Evolutionary conservation across 371 early-diverging fungal species (phyloP).

Genomic region (Rhizopus delemar): DNA sequence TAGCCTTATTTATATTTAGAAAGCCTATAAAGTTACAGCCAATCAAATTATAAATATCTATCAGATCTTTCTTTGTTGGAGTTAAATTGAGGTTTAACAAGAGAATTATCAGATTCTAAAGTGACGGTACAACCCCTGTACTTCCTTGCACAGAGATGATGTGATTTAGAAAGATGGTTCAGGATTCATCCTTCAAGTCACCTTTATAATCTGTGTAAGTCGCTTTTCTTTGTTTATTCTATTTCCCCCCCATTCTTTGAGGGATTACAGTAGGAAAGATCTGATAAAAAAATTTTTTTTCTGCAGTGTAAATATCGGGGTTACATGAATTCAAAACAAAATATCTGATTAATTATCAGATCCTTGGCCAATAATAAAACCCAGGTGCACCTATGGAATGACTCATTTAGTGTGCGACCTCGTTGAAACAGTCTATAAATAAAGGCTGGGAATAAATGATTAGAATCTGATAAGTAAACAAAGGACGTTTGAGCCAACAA

Average conservation of each 20-base stretch:
- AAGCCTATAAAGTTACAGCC: conserved; percentile 11
- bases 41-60: conserved; percentile 22
- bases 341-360: conserved; percentile 5
- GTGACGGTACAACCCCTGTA: conserved; percentile 12
- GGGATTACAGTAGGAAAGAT: not conserved
- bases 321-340: not conserved
- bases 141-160: conserved; percentile 2
- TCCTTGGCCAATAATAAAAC: conserved; percentile 7
- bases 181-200: not conserved
- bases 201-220: not conserved
- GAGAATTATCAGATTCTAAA: conserved; percentile 34
- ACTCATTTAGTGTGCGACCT: conserved; percentile 6
- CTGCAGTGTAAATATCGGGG: not conserved
- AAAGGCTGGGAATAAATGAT: not conserved
- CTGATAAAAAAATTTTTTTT: conserved; percentile 18
- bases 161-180: not conserved
- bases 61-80: conserved; percentile 31
- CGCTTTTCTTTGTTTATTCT: not conserved
- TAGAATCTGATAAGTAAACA: not conserved
- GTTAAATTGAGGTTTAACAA: conserved; percentile 13
- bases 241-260: not conserved
- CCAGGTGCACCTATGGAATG: conserved; percentile 1
- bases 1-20: conserved; percentile 18
- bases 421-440: conserved; percentile 1
- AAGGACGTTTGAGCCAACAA: not conserved